phyloP scores from a whole-genome alignment of 768 basidiomycete genomes.

The Lyophyllum shimeji region DNA sequence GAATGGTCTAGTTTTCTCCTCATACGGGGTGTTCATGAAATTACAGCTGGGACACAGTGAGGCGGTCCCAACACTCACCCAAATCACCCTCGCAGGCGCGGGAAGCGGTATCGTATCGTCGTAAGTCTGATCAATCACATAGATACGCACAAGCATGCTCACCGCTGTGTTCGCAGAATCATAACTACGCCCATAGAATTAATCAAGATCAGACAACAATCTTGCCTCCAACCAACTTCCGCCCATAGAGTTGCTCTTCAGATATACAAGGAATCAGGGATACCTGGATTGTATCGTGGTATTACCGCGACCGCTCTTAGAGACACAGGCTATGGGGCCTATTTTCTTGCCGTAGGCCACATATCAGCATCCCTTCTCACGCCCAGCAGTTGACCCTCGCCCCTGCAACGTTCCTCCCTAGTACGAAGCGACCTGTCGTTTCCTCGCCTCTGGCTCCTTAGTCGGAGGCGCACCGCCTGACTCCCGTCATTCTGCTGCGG shows the following conservation, averaged over 20 bases:
- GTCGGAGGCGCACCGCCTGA: constrained; percentile 32
- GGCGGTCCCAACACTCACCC: constrained; percentile 59
- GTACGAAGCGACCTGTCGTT: constrained; percentile 66
- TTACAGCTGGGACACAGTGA: constrained; percentile 50
- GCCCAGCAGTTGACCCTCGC: not conserved
- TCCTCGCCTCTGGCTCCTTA: constrained; percentile 18
- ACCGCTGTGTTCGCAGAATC: constrained; percentile 38
- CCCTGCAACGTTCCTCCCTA: constrained; percentile 16
- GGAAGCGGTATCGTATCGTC: constrained; percentile 79
- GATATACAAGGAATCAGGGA: constrained; percentile 55
- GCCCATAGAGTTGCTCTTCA: constrained; percentile 51
- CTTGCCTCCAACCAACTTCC: constrained; percentile 45
- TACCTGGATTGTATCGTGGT: constrained; percentile 77
- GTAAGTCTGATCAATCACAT: constrained; percentile 42
- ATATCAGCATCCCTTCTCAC: not conserved
- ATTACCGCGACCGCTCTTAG: constrained; percentile 70
- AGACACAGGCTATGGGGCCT: constrained; percentile 83
- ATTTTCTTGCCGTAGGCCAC: constrained; percentile 72
- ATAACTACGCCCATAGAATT: constrained; percentile 85
- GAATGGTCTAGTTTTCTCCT: constrained; percentile 86
- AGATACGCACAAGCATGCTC: not conserved
- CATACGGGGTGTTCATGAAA: constrained; percentile 78
- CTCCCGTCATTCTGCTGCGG: constrained; percentile 28
- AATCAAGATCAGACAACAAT: constrained; percentile 84
- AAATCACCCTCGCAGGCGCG: constrained; percentile 77